phyloP scores from a whole-genome alignment of 2,329 filamentous ascomycete species.

The Fusarium protoensiforme region DNA sequence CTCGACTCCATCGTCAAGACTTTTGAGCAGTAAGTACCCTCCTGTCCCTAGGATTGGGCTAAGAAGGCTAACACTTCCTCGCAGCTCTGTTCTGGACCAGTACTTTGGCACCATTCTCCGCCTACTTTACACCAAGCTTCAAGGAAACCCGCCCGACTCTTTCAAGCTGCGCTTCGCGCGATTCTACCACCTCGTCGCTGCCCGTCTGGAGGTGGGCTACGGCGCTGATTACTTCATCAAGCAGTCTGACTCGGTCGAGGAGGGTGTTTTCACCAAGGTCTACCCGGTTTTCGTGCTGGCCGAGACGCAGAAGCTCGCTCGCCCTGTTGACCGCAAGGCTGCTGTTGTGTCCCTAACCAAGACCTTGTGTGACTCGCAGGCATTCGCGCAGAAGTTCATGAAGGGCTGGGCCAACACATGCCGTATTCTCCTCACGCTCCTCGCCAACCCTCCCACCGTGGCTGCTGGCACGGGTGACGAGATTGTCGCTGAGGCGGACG shows the following conservation, averaged over 20 bases:
- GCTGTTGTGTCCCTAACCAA: slow-evolving; percentile 95
- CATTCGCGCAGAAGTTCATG: slow-evolving; percentile 83
- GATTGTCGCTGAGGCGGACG: slow-evolving; percentile 85
- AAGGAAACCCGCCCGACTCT: slow-evolving; percentile 77
- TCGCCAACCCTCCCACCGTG: slow-evolving; percentile 86
- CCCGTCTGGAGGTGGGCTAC: slow-evolving; percentile 80
- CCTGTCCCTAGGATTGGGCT: neutral
- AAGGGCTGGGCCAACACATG: slow-evolving; percentile 94
- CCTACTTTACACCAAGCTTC: slow-evolving; percentile 81
- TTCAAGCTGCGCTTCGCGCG: slow-evolving; percentile 89
- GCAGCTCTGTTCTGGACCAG: slow-evolving; percentile 71
- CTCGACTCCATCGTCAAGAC: slow-evolving; percentile 82
- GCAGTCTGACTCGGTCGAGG: slow-evolving; percentile 84
- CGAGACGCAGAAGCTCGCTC: slow-evolving; percentile 87
- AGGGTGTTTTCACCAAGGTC: slow-evolving; percentile 82
- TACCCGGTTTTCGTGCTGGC: slow-evolving; percentile 90
- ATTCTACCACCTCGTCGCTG: slow-evolving; percentile 93
- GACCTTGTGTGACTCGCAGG: slow-evolving; percentile 85
- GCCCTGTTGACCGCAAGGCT: slow-evolving; percentile 90
- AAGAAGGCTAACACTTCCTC: slow-evolving; percentile 36
- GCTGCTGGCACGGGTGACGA: slow-evolving; percentile 75
- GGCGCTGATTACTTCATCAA: slow-evolving; percentile 93
- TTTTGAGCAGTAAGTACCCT: slow-evolving; percentile 73
- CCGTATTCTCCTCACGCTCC: slow-evolving; percentile 86
- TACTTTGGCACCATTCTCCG: slow-evolving; percentile 86